A percentile compares a stretch with the other conserved stretches of the same genome.
phyloP scores from a whole-genome alignment of 441 rosid genomes.

The Cnidoscolus chayamansa region DNA sequence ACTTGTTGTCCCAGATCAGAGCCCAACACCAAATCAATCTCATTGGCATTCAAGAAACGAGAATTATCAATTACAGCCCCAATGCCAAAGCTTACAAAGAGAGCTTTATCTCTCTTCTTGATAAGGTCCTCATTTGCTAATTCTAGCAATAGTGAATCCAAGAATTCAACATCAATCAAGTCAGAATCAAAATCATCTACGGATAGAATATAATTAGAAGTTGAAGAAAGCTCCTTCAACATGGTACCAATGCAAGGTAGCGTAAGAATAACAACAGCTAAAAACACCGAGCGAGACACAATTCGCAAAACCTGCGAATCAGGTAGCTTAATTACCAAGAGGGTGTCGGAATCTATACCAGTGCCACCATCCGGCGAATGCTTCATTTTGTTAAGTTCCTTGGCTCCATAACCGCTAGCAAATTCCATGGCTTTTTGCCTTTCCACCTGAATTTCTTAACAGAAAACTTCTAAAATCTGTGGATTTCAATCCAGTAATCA shows the following conservation, averaged over 20 bases:
- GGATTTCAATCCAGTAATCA: slow-evolving; percentile 12
- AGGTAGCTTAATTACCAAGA: slow-evolving; percentile 41
- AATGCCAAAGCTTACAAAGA: slow-evolving; percentile 30
- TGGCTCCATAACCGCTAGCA: slow-evolving; percentile 23
- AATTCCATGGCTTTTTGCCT: slow-evolving; percentile 23
- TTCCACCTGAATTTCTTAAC: slow-evolving; percentile 1
- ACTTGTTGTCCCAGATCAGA: slow-evolving; percentile 24
- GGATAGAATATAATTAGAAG: neutral
- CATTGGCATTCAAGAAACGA: slow-evolving; percentile 27
- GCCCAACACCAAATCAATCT: slow-evolving; percentile 29
- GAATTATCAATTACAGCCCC: slow-evolving; percentile 20
- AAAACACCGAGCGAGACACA: slow-evolving; percentile 42
- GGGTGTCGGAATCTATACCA: slow-evolving; percentile 27
- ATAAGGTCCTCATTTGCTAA: slow-evolving; percentile 40
- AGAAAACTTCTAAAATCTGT: neutral
- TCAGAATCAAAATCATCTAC: slow-evolving; percentile 21
- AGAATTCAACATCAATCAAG: slow-evolving; percentile 23
- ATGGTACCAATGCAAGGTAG: slow-evolving; percentile 33
- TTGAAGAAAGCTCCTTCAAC: slow-evolving; percentile 25
- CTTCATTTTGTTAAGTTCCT: slow-evolving; percentile 22
- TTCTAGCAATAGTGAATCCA: slow-evolving; percentile 36
- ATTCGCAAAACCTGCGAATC: slow-evolving; percentile 37
- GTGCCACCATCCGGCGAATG: slow-evolving; percentile 18
- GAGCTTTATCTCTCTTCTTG: slow-evolving; percentile 35
- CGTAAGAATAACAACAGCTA: slow-evolving; percentile 36